Conservation (phyloP, 345 rosid species). For the Barbarea vulgaris region DNA sequence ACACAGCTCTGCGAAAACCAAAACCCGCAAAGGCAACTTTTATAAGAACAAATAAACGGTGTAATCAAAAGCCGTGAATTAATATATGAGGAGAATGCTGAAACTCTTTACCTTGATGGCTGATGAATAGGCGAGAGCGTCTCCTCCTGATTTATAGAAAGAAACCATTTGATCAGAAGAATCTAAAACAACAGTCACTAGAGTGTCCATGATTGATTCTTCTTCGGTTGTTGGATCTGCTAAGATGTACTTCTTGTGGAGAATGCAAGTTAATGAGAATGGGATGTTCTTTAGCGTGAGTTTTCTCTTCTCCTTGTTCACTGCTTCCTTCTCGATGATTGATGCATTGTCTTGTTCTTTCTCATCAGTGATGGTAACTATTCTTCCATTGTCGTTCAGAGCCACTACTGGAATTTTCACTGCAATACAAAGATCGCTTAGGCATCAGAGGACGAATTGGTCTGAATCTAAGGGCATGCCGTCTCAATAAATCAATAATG, state of each 20-base stretch:
- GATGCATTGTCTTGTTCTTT: conserved; percentile 41
- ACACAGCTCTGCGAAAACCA: conserved; percentile 32
- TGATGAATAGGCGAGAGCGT: conserved; percentile 62
- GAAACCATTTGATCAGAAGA: conserved; percentile 69
- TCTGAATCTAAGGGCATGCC: background rate
- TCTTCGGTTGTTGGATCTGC: conserved; percentile 93
- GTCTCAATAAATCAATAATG: background rate
- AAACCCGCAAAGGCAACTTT: background rate
- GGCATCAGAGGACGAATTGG: conserved; percentile 14
- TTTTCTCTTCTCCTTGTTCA: conserved; percentile 77
- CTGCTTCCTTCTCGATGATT: conserved; percentile 53
- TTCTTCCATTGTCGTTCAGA: conserved; percentile 76
- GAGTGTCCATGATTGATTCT: conserved; percentile 85
- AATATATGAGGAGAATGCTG: background rate
- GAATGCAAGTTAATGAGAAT: conserved; percentile 72
- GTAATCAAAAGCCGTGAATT: background rate
- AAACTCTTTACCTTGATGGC: conserved; percentile 65
- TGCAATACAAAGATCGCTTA: conserved; percentile 38
- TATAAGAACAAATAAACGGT: background rate
- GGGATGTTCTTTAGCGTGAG: conserved; percentile 64
- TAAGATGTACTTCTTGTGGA: conserved; percentile 75
- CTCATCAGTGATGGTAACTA: conserved; percentile 54
- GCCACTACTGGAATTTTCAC: conserved; percentile 86
- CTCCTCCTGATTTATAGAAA: conserved; percentile 84
- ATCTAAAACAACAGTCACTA: conserved; percentile 71